A percentile compares a stretch with the other conserved stretches of the same genome.
These are phyloP conservation scores for Kondoa subrosea DNA, from an alignment of 768 basidiomycete genomes.

Conservation along the genomic window DNA sequence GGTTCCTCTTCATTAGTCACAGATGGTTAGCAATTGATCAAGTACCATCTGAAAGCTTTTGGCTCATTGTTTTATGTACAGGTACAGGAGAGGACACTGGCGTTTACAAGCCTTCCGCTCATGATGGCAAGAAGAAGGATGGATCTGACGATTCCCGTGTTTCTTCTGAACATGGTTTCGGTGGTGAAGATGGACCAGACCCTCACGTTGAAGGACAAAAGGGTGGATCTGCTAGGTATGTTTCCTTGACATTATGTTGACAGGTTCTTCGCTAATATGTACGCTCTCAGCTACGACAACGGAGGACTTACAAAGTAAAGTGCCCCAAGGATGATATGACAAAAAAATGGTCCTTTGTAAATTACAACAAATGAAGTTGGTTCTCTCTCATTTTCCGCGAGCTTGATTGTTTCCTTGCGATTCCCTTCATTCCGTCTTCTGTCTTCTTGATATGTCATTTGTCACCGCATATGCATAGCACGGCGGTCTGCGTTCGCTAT, in stretches of 20 bases:
- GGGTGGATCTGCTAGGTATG: conserved; percentile 21
- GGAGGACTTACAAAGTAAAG: neutral
- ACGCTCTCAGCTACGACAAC: neutral
- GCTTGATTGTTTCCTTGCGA: too few relatives aligned
- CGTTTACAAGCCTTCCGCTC: conserved; percentile 34
- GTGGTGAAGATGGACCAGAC: conserved; percentile 25
- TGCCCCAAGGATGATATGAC: neutral
- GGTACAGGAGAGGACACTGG: too few relatives aligned
- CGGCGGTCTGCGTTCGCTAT: too few relatives aligned
- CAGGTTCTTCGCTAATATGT: neutral
- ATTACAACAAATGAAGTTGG: too few relatives aligned
- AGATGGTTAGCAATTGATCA: neutral
- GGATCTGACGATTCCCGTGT: conserved; percentile 34
- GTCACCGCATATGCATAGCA: too few relatives aligned
- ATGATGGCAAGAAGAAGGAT: conserved; percentile 33
- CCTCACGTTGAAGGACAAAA: conserved; percentile 32
- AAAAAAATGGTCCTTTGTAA: neutral
- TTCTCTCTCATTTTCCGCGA: too few relatives aligned
- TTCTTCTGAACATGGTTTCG: conserved; percentile 34
- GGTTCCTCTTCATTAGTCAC: neutral
- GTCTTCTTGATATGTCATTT: too few relatives aligned
- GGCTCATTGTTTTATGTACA: neutral
- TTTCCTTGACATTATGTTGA: neutral
- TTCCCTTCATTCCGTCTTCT: too few relatives aligned
- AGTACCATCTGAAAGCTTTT: too few relatives aligned